Percentiles rank a stretch among this genome's conserved stretches.
Conservation (phyloP, 2,329 filamentous ascomycete species). For the Cladosporium sp. region DNA sequence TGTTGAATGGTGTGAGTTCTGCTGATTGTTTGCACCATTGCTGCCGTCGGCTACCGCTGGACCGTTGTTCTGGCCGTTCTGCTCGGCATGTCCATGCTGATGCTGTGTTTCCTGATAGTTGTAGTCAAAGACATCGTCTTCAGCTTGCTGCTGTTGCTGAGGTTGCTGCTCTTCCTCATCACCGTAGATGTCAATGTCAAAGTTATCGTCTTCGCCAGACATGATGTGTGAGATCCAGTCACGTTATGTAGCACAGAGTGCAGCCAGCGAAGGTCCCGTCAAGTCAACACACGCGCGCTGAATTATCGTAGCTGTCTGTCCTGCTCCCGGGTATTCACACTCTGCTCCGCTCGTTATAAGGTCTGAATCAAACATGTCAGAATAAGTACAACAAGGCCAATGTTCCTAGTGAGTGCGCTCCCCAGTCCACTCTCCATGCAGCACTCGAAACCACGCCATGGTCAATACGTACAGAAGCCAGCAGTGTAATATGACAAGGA, state of each 20-base stretch:
- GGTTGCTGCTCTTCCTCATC: conserved; percentile 42
- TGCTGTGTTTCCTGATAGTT: conserved; percentile 19
- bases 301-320: neutral
- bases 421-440: neutral
- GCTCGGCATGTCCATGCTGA: conserved; percentile 16
- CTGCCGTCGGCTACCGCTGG: conserved; percentile 34
- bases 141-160: conserved; percentile 14
- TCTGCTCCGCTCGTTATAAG: conserved; percentile 6
- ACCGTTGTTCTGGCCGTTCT: conserved; percentile 39
- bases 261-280: neutral
- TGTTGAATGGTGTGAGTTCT: conserved; percentile 21
- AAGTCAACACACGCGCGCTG: neutral
- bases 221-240: conserved; percentile 20
- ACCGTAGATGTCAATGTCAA: conserved; percentile 68
- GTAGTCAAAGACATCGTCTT: conserved; percentile 24
- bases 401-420: neutral
- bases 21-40: conserved; percentile 19
- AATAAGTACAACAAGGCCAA: conserved; percentile 6
- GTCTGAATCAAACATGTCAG: conserved; percentile 12
- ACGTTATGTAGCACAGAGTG: conserved; percentile 2
- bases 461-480: conserved; percentile 23
- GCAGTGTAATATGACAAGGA: neutral
- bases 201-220: conserved; percentile 61
- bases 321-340: conserved; percentile 21
- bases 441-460: conserved; percentile 10